phyloP scores from a whole-genome alignment of 176 grass and related monocot genomes.

The Carex cristatella region DNA sequence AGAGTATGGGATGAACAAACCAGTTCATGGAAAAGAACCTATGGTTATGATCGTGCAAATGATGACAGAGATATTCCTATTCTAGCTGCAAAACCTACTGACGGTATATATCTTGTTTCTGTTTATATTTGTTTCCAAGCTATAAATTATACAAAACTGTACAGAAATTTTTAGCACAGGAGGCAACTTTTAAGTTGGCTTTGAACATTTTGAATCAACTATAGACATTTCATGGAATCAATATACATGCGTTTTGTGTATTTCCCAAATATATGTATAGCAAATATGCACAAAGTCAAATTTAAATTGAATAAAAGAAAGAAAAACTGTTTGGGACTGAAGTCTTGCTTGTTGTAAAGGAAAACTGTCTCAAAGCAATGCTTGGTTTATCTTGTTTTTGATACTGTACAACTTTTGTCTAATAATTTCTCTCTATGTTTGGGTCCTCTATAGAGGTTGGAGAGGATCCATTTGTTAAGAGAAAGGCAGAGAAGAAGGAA shows the following conservation, averaged over 20 bases:
- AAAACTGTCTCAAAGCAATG: neutral
- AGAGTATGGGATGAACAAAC: conserved; percentile 82
- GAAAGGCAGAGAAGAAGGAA: conserved; percentile 78
- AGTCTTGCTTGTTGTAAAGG: no score
- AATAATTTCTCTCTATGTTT: conserved; percentile 1
- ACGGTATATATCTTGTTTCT: conserved; percentile 36
- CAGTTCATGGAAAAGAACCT: conserved; percentile 64
- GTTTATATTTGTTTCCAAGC: conserved; percentile 5
- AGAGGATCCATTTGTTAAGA: conserved; percentile 81
- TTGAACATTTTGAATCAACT: neutral
- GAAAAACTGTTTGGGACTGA: no score
- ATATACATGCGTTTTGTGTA: neutral
- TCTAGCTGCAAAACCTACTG: conserved; percentile 66
- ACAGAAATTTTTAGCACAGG: neutral
- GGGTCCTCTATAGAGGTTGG: conserved; percentile 47
- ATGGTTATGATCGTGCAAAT: conserved; percentile 92
- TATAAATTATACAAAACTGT: neutral
- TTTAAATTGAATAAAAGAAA: conserved; percentile 1
- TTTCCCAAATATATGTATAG: neutral
- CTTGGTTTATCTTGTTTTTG: neutral
- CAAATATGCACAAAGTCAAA: neutral
- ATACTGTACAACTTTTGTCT: neutral
- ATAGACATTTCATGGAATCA: neutral
- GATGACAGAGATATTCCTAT: conserved; percentile 89
- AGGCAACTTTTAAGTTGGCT: neutral